Conservation (phyloP, 23 red algal genomes). For the Gracilaria caudata region DNA sequence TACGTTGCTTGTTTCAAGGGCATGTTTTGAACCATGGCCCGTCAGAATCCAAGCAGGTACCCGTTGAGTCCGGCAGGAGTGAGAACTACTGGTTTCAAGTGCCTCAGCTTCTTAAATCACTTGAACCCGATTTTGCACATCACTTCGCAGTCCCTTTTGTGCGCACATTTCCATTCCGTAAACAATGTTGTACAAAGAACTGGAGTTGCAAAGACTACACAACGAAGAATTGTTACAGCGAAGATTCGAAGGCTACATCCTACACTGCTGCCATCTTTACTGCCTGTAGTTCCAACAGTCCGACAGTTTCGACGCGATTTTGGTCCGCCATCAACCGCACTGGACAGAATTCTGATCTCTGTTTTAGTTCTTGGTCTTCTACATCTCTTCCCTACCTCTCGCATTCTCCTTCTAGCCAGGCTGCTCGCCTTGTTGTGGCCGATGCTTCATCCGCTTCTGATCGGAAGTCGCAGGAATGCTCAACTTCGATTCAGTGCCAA, state of each 20-base stretch:
- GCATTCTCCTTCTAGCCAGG: background rate
- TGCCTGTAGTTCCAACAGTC: background rate
- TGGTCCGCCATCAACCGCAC: background rate
- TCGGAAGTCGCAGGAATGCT: conserved; percentile 11
- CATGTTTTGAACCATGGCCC: background rate
- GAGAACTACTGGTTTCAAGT: background rate
- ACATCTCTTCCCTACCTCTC: conserved; percentile 9
- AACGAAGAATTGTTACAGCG: background rate
- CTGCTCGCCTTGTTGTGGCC: background rate
- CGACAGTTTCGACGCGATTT: background rate
- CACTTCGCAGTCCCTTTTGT: background rate
- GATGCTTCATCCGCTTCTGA: conserved; percentile 9
- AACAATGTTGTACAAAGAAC: background rate
- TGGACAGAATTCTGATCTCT: conserved; percentile 3
- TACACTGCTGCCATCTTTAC: background rate
- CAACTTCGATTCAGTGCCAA: conserved; percentile 13
- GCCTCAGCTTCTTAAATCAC: background rate
- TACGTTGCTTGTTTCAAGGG: too few species aligned
- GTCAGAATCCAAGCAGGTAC: background rate
- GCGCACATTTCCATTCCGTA: background rate
- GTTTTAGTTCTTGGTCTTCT: background rate
- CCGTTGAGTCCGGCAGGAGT: background rate
- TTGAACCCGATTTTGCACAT: background rate
- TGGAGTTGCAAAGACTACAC: background rate
- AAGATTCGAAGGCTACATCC: background rate